Base-by-base conservation (phyloP, 1,139 yeast species). In the Candida sanyaensis region DNA sequence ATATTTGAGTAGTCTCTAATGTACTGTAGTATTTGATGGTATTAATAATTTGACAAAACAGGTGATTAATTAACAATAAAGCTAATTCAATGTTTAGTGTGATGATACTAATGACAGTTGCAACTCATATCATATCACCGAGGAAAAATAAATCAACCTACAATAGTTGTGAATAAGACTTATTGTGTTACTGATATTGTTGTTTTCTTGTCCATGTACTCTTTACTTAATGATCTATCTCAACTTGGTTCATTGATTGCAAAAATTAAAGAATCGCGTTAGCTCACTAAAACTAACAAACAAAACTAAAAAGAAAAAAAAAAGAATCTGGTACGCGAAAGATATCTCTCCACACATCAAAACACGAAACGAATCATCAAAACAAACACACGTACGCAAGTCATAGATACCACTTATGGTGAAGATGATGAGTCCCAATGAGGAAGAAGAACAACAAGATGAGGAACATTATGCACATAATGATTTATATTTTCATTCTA, bases 401-500 rank as follows among this genome's bases (percentile, higher is more conserved):
- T 4, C 45, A 13, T 10, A 28, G 10, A 37, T 2, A n/a, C 29
- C 8, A 7, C 30, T n/a, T 8, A 37, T 28, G 31, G 37, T 3
- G 26, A 32, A 9, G 10, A 13, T 39, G 37, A 44, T 27, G 31
- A 17, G 26, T 11, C 12, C 27, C 39, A 13, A 24, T 13, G 28
- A 34, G 9, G 6, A 13, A 21, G 37, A 9, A 21, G 37, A 8
- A 17, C n/a, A n/a, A n/a, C n/a, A n/a, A n/a, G n/a, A n/a, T n/a
- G 37, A 13, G 21, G 5, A 8, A 6, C 24, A 17, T 10, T n/a
- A 8, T 7, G 38, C 26, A 10, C 41, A 37, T 11, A 37, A 40
- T n/a, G 49, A 47, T n/a, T 10, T 56, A 3, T 49, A 51, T 31
- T 61, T 63, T 43, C 36, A 55, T 29, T 62, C 66, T 4, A 72